These are phyloP conservation scores for Pistacia vera DNA, from an alignment of 345 rosid species.

Conservation along the genomic window DNA sequence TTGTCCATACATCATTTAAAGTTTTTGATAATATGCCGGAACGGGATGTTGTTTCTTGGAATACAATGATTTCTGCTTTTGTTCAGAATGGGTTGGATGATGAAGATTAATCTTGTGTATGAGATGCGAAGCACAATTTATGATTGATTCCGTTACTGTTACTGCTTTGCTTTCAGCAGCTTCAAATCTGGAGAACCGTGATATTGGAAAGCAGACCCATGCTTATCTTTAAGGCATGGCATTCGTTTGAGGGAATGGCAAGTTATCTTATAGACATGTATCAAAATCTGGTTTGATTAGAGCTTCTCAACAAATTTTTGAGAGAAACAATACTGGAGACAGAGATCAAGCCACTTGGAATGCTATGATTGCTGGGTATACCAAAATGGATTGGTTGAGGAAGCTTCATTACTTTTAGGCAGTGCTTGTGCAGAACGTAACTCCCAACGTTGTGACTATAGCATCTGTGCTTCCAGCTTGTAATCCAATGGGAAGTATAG, in stretches of 20 bases:
- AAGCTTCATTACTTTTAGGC: constrained; percentile 49
- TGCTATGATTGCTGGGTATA: constrained; percentile 82
- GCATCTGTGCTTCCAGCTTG: constrained; percentile 86
- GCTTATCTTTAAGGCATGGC: constrained; percentile 71
- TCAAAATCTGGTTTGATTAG: constrained; percentile 74
- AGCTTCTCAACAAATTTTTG: constrained; percentile 50
- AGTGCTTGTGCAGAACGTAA: constrained; percentile 59
- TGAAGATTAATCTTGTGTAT: constrained; percentile 73
- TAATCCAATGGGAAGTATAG: constrained; percentile 58
- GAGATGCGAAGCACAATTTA: constrained; percentile 86
- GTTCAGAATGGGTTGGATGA: constrained; percentile 81
- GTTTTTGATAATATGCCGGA: constrained; percentile 67
- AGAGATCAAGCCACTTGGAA: constrained; percentile 91
- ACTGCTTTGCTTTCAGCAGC: constrained; percentile 83
- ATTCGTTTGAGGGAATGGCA: constrained; percentile 73
- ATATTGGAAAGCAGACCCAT: constrained; percentile 79
- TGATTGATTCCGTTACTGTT: constrained; percentile 68
- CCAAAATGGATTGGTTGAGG: constrained; percentile 60
- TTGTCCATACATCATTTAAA: constrained; percentile 59
- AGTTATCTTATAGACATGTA: constrained; percentile 87
- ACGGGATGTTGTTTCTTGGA: constrained; percentile 86
- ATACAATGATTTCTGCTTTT: constrained; percentile 81
- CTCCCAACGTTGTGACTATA: constrained; percentile 72
- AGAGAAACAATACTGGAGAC: constrained; percentile 28
- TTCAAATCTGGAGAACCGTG: constrained; percentile 73